Percentiles rank a stretch among this genome's conserved stretches.
Evolutionary conservation across 2,329 filamentous ascomycete species (phyloP).

Genomic region (Paraconiothyrium brasiliense): DNA sequence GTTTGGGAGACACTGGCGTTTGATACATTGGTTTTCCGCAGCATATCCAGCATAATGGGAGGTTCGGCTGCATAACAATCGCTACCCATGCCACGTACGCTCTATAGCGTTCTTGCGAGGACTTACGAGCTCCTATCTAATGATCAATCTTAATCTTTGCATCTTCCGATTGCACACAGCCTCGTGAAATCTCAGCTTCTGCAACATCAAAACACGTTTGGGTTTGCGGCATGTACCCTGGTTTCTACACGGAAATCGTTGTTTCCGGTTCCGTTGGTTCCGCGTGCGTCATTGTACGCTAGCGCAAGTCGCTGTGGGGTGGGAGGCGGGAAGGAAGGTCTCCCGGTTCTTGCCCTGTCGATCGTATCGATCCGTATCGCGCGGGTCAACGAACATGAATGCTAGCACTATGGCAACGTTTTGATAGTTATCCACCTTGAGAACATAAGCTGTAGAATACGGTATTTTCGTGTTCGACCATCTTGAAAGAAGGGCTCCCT

Average conservation of each 20-base stretch:
- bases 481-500: too few relatives aligned
- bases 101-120: background rate
- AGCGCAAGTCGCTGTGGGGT: background rate
- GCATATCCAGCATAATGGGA: constrained; percentile 7
- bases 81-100: constrained; percentile 5
- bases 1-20: constrained; percentile 6
- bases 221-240: background rate
- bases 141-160: background rate
- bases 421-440: too few relatives aligned
- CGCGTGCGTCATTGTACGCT: constrained; percentile 4
- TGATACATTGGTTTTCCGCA: background rate
- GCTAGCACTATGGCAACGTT: background rate
- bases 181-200: background rate
- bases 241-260: background rate
- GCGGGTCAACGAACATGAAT: background rate
- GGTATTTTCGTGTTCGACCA: too few relatives aligned
- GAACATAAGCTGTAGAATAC: too few relatives aligned
- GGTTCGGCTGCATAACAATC: constrained; percentile 11
- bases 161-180: background rate
- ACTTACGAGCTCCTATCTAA: background rate
- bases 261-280: constrained; percentile 4
- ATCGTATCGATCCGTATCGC: background rate
- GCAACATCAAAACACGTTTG: background rate
- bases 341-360: constrained; percentile 7
- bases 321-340: constrained; percentile 6